phyloP scores from a whole-genome alignment of 768 basidiomycete genomes.

The Naganishia vaughanmartiniae region DNA sequence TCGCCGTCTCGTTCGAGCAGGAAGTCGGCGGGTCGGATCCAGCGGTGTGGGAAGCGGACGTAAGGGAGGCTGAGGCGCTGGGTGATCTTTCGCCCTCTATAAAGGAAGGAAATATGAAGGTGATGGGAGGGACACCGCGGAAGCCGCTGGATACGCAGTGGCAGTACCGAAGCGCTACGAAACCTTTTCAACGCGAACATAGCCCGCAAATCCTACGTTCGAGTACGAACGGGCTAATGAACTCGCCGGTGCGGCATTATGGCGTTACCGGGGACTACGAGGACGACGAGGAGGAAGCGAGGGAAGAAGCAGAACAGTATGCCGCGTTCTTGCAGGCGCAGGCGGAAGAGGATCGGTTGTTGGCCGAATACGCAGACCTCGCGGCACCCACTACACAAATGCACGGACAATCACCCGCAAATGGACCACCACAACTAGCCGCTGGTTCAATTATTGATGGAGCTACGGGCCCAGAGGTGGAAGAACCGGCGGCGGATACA shows the following conservation, averaged over 20 bases:
- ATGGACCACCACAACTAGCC: background rate
- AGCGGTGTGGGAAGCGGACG: constrained; percentile 27
- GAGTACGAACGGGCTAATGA: background rate
- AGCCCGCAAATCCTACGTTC: background rate
- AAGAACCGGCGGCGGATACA: background rate
- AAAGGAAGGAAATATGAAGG: background rate
- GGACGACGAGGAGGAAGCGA: background rate
- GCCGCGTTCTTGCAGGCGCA: constrained; percentile 9
- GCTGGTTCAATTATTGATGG: background rate
- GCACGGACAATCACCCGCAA: background rate
- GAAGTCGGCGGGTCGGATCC: constrained; percentile 34
- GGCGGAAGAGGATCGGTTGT: constrained; percentile 1
- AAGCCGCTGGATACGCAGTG: background rate
- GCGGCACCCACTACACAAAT: constrained; percentile 1
- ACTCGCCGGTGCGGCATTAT: background rate
- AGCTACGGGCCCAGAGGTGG: background rate
- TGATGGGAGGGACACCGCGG: background rate
- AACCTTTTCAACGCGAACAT: background rate
- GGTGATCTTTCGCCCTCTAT: no score
- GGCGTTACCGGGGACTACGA: background rate
- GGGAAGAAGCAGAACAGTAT: background rate
- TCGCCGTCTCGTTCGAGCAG: constrained; percentile 25
- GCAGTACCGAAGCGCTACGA: constrained; percentile 11
- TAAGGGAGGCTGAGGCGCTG: constrained; percentile 20
- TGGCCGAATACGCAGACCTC: constrained; percentile 20